Evolutionary conservation across 2,329 filamentous ascomycete genomes (phyloP).

Genomic region (Alternaria consortialis): DNA sequence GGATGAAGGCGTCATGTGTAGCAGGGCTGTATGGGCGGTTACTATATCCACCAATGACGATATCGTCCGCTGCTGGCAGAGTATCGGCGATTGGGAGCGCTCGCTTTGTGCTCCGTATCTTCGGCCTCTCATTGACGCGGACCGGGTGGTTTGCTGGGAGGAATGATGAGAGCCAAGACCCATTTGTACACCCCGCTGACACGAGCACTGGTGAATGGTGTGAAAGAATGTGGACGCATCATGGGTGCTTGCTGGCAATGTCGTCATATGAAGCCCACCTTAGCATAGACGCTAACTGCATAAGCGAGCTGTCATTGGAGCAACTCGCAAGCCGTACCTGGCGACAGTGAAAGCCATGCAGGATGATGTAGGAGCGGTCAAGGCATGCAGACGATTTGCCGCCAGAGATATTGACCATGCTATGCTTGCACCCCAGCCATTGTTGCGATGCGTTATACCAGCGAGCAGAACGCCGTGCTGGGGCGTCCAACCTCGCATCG

Average conservation of each 20-base stretch:
- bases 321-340: constrained; percentile 25
- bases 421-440: constrained; percentile 8
- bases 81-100: neutral
- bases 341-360: constrained; percentile 24
- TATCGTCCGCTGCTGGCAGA: neutral
- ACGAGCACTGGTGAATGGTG: constrained; percentile 19
- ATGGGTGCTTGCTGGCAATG: constrained; percentile 23
- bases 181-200: constrained; percentile 27
- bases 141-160: constrained; percentile 23
- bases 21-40: constrained; percentile 19
- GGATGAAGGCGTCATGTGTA: constrained; percentile 16
- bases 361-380: constrained; percentile 33
- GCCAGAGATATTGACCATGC: constrained; percentile 10
- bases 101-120: constrained; percentile 15
- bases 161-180: constrained; percentile 41
- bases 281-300: constrained; percentile 16
- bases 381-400: constrained; percentile 17
- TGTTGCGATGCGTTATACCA: neutral
- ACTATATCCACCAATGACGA: constrained; percentile 30
- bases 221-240: constrained; percentile 22
- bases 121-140: constrained; percentile 23
- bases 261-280: constrained; percentile 16
- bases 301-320: constrained; percentile 23
- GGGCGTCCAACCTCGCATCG: constrained; percentile 10
- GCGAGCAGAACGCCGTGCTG: constrained; percentile 5